Evolutionary conservation across 2,329 filamentous ascomycete genomes (phyloP).

Genomic region (Botrytis hyacinthi): DNA sequence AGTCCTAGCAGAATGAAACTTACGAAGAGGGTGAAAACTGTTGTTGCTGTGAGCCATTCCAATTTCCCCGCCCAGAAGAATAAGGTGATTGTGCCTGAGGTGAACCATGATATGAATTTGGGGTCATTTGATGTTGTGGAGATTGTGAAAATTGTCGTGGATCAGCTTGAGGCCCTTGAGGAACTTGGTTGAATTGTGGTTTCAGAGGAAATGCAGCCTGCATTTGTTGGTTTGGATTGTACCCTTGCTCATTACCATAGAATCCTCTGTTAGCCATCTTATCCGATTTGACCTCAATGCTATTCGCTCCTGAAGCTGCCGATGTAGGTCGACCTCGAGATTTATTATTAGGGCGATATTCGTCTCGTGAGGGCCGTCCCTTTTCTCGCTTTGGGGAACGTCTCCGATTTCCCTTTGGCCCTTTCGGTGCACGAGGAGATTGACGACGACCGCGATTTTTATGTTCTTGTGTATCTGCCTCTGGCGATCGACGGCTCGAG

Average conservation of each 20-base stretch:
- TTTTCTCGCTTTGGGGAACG: slow-evolving; percentile 32
- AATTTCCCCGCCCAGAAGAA: slow-evolving; percentile 51
- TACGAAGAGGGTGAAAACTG: slow-evolving; percentile 49
- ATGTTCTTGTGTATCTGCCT: slow-evolving; percentile 35
- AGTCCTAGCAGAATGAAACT: slow-evolving; percentile 30
- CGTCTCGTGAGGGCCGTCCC: slow-evolving; percentile 32
- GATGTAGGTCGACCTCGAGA: slow-evolving; percentile 33
- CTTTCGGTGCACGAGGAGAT: slow-evolving; percentile 35
- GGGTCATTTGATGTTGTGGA: slow-evolving; percentile 55
- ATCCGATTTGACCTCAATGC: slow-evolving; percentile 39
- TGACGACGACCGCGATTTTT: slow-evolving; percentile 32
- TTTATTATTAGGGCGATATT: slow-evolving; percentile 31
- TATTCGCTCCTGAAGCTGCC: slow-evolving; percentile 40
- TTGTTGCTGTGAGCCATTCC: slow-evolving; percentile 46
- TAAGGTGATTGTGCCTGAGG: slow-evolving; percentile 63
- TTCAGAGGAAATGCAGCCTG: slow-evolving; percentile 40
- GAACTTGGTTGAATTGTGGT: slow-evolving; percentile 40
- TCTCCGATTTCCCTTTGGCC: slow-evolving; percentile 28
- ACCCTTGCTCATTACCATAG: slow-evolving; percentile 39
- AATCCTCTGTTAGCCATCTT: slow-evolving; percentile 41
- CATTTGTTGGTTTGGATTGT: slow-evolving; percentile 41
- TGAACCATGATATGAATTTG: slow-evolving; percentile 56
- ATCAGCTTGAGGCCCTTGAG: slow-evolving; percentile 34
- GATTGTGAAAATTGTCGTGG: slow-evolving; percentile 54
- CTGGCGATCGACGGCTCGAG: slow-evolving; percentile 30